Evolutionary conservation across 2,329 filamentous ascomycete species (phyloP).

Genomic region (Paecilomyces niveus): DNA sequence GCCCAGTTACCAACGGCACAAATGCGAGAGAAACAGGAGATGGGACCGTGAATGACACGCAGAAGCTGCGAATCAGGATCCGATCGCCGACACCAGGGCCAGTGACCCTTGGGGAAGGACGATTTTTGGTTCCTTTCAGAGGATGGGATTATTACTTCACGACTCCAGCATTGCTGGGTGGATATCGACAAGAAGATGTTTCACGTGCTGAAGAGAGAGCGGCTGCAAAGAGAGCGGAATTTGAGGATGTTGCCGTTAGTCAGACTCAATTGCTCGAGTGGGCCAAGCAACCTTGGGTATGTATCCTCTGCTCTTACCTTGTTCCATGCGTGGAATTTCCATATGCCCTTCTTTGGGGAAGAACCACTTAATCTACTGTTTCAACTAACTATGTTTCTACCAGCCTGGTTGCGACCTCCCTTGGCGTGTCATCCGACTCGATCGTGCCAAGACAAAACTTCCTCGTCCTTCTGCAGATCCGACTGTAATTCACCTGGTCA

Average conservation of each 20-base stretch:
- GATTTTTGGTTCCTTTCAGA: conserved; percentile 33
- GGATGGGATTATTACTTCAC: conserved; percentile 38
- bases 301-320: conserved; percentile 6
- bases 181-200: conserved; percentile 1
- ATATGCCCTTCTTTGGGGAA: not conserved
- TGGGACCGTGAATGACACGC: conserved; percentile 11
- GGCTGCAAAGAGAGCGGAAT: conserved; percentile 19
- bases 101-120: conserved; percentile 19
- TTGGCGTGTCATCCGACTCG: conserved; percentile 33
- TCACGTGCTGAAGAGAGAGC: conserved; percentile 10
- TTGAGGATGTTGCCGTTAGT: conserved; percentile 29
- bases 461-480: conserved; percentile 15
- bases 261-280: conserved; percentile 24
- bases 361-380: not conserved
- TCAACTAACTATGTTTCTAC: not conserved
- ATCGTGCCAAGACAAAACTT: conserved; percentile 24
- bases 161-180: conserved; percentile 21
- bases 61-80: conserved; percentile 33
- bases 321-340: conserved; percentile 2
- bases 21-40: not conserved
- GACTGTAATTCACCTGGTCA: conserved; percentile 13
- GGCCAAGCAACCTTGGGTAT: conserved; percentile 28
- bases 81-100: conserved; percentile 31
- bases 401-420: conserved; percentile 35
- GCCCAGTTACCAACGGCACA: not conserved